Evolutionary conservation across 257 asterid species (phyloP).

Genomic region (Scutellaria minor): DNA sequence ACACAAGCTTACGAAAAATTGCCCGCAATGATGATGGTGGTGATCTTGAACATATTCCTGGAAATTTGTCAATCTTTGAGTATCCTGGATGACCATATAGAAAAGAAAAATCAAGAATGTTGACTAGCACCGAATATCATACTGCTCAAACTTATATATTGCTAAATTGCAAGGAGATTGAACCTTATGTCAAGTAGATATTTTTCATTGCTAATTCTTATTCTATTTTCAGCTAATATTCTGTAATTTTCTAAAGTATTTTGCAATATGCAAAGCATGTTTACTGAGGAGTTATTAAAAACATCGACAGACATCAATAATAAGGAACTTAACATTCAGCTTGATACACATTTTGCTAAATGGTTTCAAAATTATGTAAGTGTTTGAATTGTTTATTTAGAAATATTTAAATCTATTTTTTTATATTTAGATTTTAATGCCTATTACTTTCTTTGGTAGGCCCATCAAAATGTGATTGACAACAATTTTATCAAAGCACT

Average conservation of each 20-base stretch:
- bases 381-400: background rate
- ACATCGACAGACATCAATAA: background rate
- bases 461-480: background rate
- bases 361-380: constrained; percentile 4
- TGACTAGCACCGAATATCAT: background rate
- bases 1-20: background rate
- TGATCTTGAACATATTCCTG: background rate
- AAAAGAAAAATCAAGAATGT: background rate
- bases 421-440: background rate
- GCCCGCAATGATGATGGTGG: background rate
- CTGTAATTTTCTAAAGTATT: background rate
- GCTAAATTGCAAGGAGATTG: background rate
- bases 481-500: background rate
- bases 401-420: too few species aligned
- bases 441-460: background rate
- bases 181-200: background rate
- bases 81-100: background rate
- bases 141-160: background rate
- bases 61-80: background rate
- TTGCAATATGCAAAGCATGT: background rate
- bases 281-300: background rate
- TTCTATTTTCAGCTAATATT: background rate
- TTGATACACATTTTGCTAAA: background rate
- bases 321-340: background rate
- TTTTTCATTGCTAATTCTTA: background rate